Base-by-base conservation (phyloP, 1,284 basidiomycete genomes). In the Phenoliferia sp. region DNA sequence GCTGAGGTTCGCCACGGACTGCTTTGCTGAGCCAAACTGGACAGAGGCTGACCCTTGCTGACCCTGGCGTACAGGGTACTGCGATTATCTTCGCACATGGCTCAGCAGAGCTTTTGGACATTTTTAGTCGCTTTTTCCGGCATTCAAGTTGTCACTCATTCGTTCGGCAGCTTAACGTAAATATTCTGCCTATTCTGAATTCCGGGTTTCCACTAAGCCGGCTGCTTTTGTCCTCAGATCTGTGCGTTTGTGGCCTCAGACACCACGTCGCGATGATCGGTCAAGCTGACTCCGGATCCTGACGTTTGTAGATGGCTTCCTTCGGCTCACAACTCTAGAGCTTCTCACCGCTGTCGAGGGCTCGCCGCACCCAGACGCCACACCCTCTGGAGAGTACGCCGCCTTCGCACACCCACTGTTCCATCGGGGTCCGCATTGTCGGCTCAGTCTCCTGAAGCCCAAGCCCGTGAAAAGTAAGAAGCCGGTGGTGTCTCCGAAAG, bases 111-210 rank as follows among this genome's bases (percentile, higher is more conserved):
- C 64, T 70, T 17, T 59, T 62, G 4, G 39, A 62, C 2, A 52
- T 52, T 3, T 67, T 61, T n/a, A 50, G 65, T 4, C 61, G 54
- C 33, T 62, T 69, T 29, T 73, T 69, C 48, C 65, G 71, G 5
- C 71, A 73, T 62, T 44, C 36, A 15, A 71, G 63, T 35, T 39
- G 48, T 3, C 66, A 69, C 52, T 70, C 67, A 2, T 69, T 73
- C 50, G 62, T 66, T 6, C 61, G 67, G 26, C 74, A 74, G 33
- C 64, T 75, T 22, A 76, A 75, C 50, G 57, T 59, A 19, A 56
- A 16, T 2, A 16, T 22, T 22, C 56, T 7, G 9, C 17, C 56
- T 31, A 31, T 58, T 22, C 15, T 33, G 19, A 15, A 16, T 26
- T 55, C 28, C 22, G 7, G 22, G 54, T n/a, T 3, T 10, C 7